A percentile compares a stretch with the other conserved stretches of the same genome.
Conservation (phyloP, 345 rosid species). For the Citropsis articulata region DNA sequence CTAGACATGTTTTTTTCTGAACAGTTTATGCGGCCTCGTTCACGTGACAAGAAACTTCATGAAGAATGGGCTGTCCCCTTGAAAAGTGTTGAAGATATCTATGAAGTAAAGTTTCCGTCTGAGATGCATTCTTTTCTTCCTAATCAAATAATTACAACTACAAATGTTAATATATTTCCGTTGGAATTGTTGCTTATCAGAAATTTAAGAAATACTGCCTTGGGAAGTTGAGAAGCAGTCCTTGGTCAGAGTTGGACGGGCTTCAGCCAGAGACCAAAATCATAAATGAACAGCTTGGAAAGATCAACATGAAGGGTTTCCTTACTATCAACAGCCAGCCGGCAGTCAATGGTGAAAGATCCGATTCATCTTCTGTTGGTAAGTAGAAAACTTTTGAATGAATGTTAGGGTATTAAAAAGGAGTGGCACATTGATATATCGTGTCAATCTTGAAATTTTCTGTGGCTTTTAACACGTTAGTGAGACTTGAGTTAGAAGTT, state of each 20-base stretch:
- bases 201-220: conserved; percentile 76
- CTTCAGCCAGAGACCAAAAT: conserved; percentile 94
- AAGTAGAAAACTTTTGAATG: conserved; percentile 16
- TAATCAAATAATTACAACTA: neutral
- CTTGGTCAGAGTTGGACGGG: conserved; percentile 95
- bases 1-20: conserved; percentile 1
- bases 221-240: conserved; percentile 81
- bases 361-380: conserved; percentile 85
- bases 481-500: neutral
- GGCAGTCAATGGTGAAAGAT: conserved; percentile 80
- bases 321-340: conserved; percentile 97
- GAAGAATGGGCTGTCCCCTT: conserved; percentile 84
- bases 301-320: conserved; percentile 82
- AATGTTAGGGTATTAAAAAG: neutral
- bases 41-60: conserved; percentile 86
- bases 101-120: conserved; percentile 50
- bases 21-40: conserved; percentile 78
- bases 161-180: conserved; percentile 14
- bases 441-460: neutral
- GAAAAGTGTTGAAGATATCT: conserved; percentile 68
- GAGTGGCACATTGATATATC: neutral
- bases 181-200: conserved; percentile 41
- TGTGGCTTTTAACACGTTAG: neutral
- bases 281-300: conserved; percentile 79
- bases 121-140: neutral